A percentile compares a stretch with the other conserved stretches of the same genome.
phyloP scores from a whole-genome alignment of 768 basidiomycete species.

The Chlorophyllum brunneum region DNA sequence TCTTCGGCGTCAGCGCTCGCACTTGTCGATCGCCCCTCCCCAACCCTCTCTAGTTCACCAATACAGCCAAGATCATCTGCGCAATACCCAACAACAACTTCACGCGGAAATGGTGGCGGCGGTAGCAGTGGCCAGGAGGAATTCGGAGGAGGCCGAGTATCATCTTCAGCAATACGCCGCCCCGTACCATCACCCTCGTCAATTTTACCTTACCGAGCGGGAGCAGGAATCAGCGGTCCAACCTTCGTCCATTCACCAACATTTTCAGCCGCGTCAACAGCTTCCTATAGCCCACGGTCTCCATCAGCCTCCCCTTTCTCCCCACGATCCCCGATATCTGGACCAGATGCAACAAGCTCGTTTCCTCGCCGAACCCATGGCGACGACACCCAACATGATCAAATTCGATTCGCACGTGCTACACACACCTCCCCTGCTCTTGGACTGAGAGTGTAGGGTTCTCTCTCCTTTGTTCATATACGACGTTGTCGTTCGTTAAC shows the following conservation, averaged over 20 bases:
- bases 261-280: slow-evolving; percentile 24
- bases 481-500: background rate
- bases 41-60: slow-evolving; percentile 21
- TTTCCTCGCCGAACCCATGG: slow-evolving; percentile 19
- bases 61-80: slow-evolving; percentile 21
- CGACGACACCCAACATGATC: slow-evolving; percentile 22
- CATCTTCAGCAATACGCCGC: slow-evolving; percentile 20
- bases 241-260: slow-evolving; percentile 25
- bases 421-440: slow-evolving; percentile 43
- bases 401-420: slow-evolving; percentile 42
- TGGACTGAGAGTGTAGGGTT: slow-evolving; percentile 43
- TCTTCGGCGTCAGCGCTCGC: slow-evolving; percentile 38
- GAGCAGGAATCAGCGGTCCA: slow-evolving; percentile 13
- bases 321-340: slow-evolving; percentile 14
- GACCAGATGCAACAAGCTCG: slow-evolving; percentile 19
- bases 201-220: slow-evolving; percentile 27
- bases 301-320: slow-evolving; percentile 17
- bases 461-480: background rate
- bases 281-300: slow-evolving; percentile 23
- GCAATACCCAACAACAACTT: slow-evolving; percentile 24
- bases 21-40: slow-evolving; percentile 29
- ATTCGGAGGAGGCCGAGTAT: slow-evolving; percentile 22
- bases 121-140: slow-evolving; percentile 17
- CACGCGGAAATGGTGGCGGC: slow-evolving; percentile 19
- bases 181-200: slow-evolving; percentile 25